Conservation (phyloP, 345 rosid genomes). For the Viola odorata region DNA sequence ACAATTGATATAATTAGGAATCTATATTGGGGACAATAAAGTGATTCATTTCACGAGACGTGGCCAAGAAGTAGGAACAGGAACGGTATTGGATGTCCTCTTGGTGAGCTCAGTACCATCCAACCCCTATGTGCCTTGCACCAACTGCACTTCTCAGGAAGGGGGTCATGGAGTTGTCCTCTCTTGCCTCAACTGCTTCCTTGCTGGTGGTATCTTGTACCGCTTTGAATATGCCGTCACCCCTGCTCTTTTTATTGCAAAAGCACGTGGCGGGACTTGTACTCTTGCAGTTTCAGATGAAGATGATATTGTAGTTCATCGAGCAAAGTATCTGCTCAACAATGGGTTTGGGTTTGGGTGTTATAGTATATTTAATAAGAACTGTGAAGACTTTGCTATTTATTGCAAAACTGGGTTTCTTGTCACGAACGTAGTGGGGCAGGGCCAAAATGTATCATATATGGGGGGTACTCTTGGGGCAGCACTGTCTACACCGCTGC, state of each 20-base stretch:
- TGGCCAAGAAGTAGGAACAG: constrained; percentile 93
- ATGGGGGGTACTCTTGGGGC: constrained; percentile 83
- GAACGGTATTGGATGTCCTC: constrained; percentile 65
- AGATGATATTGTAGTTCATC: no score
- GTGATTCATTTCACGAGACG: neutral
- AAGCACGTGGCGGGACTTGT: no score
- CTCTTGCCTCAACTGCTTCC: no score
- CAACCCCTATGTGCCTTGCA: no score
- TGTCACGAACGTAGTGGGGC: constrained; percentile 59
- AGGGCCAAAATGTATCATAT: constrained; percentile 75
- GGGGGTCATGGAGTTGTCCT: no score
- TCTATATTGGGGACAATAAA: no score
- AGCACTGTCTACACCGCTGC: constrained; percentile 57
- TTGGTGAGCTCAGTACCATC: constrained; percentile 72
- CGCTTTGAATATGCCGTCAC: no score
- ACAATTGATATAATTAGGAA: no score
- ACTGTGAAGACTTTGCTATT: constrained; percentile 75
- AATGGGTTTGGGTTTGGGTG: constrained; percentile 33
- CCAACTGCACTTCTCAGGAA: no score
- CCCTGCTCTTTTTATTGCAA: no score
- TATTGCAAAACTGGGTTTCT: constrained; percentile 83
- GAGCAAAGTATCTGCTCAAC: no score
- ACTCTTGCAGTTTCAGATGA: neutral
- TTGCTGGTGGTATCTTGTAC: no score
- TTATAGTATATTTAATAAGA: constrained; percentile 74